Percentiles rank a stretch among this genome's conserved stretches.
phyloP scores from a whole-genome alignment of 1,284 basidiomycete species.

The Thecaphora thlaspeos region DNA sequence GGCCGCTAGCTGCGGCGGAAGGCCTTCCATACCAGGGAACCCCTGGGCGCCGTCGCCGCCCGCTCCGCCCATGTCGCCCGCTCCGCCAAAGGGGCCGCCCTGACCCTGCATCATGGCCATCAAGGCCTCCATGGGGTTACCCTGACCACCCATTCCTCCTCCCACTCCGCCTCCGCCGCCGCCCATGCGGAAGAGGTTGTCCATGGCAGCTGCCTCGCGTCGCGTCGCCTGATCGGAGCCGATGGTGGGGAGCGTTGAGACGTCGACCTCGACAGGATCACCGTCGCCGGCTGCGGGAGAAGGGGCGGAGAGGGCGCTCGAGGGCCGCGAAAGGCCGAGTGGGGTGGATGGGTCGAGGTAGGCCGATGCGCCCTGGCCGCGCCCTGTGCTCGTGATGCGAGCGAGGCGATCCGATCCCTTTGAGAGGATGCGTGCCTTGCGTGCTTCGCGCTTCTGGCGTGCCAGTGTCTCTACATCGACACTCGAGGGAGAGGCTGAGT shows the following conservation, averaged over 20 bases:
- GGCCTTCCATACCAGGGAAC: neutral
- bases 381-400: slow-evolving; percentile 53
- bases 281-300: slow-evolving; percentile 12
- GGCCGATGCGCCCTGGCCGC: slow-evolving; percentile 46
- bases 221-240: neutral
- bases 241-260: slow-evolving; percentile 18
- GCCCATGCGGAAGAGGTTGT: slow-evolving; percentile 21
- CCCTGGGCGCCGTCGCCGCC: neutral
- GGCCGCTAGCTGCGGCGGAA: slow-evolving; percentile 31
- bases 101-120: slow-evolving; percentile 39
- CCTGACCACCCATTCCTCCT: neutral
- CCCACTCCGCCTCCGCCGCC: neutral
- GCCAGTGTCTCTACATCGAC: slow-evolving; percentile 23
- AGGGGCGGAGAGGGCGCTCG: neutral
- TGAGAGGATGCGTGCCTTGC: slow-evolving; percentile 53
- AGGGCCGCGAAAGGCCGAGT: slow-evolving; percentile 1
- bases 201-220: slow-evolving; percentile 11
- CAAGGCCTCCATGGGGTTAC: slow-evolving; percentile 32
- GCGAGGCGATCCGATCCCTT: slow-evolving; percentile 53
- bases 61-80: neutral
- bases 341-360: slow-evolving; percentile 38
- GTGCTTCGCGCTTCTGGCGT: slow-evolving; percentile 49
- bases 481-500: no score
- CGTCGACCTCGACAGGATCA: slow-evolving; percentile 46
- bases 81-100: slow-evolving; percentile 8